Percentiles rank a stretch among this genome's conserved stretches.
Evolutionary conservation across 345 rosid genomes (phyloP).

Genomic region (Crucihimalaya himalaica): DNA sequence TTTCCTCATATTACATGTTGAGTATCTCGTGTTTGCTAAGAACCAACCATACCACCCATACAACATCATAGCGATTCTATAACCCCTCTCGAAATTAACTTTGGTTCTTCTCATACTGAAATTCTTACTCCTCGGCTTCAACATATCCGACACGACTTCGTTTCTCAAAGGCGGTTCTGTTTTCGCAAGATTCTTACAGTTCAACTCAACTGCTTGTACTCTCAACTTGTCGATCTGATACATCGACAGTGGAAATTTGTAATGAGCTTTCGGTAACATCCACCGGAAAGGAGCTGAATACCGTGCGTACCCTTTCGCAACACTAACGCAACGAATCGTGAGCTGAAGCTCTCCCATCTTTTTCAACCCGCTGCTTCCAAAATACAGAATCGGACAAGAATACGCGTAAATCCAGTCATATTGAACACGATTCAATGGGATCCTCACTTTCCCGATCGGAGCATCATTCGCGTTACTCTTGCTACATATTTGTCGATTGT

Average conservation of each 20-base stretch:
- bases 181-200: conserved; percentile 3
- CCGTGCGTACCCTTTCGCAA: neutral
- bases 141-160: conserved; percentile 26
- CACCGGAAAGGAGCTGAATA: neutral
- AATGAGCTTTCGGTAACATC: conserved; percentile 32
- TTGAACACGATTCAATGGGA: conserved; percentile 2
- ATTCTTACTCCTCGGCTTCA: neutral
- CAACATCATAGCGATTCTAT: neutral
- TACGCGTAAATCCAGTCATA: neutral
- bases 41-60: neutral
- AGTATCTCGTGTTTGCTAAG: neutral
- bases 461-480: neutral
- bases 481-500: neutral
- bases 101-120: conserved; percentile 19
- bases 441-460: conserved; percentile 31
- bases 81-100: neutral
- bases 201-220: neutral
- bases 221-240: neutral
- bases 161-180: conserved; percentile 29
- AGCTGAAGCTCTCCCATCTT: conserved; percentile 27
- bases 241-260: conserved; percentile 18
- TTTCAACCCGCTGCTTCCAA: conserved; percentile 20
- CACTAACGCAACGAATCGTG: neutral
- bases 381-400: conserved; percentile 1
- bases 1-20: neutral